Evolutionary conservation across 2,329 filamentous ascomycete species (phyloP), one percentile per base, ranked within the genome.

Genomic region (Colletotrichum siamense): DNA sequence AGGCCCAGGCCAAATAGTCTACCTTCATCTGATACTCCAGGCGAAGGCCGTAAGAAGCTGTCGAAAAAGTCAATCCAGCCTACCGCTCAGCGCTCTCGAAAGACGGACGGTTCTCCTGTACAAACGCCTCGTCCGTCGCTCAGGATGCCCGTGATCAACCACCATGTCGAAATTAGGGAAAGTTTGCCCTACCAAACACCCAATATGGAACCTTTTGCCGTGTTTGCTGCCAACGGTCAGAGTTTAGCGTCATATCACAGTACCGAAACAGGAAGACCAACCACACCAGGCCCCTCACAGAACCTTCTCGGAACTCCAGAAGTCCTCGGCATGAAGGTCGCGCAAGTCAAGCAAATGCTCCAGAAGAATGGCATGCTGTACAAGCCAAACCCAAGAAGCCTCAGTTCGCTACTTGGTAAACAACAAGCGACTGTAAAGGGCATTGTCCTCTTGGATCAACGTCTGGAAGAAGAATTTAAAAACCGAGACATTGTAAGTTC

Each of bases 401-500:
- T 73, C 13, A 26, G 70, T 13, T 73, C 63, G 2, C 32, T 73
- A 1, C 9, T 73, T 8, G 61, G 18, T 4, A 30, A 9, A 5
- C n/a, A 70, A 15, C n/a, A n/a, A 2, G n/a, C 7, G 1, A 10
- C 66, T 4, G 39, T 74, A 10, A 70, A 57, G 22, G 71, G 66
- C 2, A 69, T 10, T 12, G n/a, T 13, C 8, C 28, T 28, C 28
- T 28, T 71, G 13, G 57, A 74, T n/a, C 22, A 16, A 15, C 57
- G 66, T 9, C 24, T 74, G 4, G 32, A 64, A 7, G 18, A 24
- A 2, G 36, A 55, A 18, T 74, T 64, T 26, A 12, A n/a, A 6
- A 32, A 74, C 6, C 57, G 66, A 6, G 66, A 74, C 34, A 55
- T 71, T 10, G 71, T 70, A n/a, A 34, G 66, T 83, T 28, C 8